Evolutionary conservation across 495 filamentous ascomycete species (phyloP).

Genomic region (Pseudomonodictys pantanalensis): DNA sequence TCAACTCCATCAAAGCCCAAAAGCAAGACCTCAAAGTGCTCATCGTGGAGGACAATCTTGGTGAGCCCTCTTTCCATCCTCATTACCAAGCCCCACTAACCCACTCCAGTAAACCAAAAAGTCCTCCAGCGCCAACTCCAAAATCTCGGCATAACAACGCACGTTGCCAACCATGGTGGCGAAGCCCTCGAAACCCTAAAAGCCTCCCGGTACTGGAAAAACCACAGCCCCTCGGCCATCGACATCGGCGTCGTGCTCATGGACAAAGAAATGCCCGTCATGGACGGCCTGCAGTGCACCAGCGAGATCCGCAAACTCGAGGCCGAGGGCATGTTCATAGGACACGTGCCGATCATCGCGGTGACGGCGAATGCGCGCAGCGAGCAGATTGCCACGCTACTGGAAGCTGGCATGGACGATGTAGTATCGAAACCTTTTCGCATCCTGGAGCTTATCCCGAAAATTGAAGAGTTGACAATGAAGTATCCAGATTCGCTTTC

Average conservation of each 20-base stretch:
- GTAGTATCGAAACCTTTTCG: conserved; percentile 80
- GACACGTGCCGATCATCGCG: conserved; percentile 70
- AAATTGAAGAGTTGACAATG: conserved; percentile 50
- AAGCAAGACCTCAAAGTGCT: conserved; percentile 48
- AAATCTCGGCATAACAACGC: conserved; percentile 60
- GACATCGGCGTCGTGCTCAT: conserved; percentile 66
- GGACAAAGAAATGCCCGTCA: conserved; percentile 85
- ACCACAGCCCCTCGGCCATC: conserved; percentile 39
- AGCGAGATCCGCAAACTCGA: conserved; percentile 64
- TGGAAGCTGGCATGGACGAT: conserved; percentile 73
- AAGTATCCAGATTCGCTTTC: conserved; percentile 1
- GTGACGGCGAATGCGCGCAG: conserved; percentile 72
- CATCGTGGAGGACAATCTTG: conserved; percentile 70
- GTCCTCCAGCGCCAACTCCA: conserved; percentile 63
- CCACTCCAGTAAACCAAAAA: conserved; percentile 66
- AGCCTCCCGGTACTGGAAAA: conserved; percentile 37
- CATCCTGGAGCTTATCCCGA: conserved; percentile 65
- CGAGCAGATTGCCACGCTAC: conserved; percentile 64
- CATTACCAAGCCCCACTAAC: background rate
- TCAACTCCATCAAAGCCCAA: background rate
- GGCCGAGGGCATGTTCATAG: conserved; percentile 46
- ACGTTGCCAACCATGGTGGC: conserved; percentile 69
- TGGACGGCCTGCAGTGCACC: conserved; percentile 73
- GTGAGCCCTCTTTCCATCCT: background rate
- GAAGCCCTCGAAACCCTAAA: conserved; percentile 65